Conservation (phyloP, 2,329 filamentous ascomycete genomes). For the Epichloe aotearoae region DNA sequence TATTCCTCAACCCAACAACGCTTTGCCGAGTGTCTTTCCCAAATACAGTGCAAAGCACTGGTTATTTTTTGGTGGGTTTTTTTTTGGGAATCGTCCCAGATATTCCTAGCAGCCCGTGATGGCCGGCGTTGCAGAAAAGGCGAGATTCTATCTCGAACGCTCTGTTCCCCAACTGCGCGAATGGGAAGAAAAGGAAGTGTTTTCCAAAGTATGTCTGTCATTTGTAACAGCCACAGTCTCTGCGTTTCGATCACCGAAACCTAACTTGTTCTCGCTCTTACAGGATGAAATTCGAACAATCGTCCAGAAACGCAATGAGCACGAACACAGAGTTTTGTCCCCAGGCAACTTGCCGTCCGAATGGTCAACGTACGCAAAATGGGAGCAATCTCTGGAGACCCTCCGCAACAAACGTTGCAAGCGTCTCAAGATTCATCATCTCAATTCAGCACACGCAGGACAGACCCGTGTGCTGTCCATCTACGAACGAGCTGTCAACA, state of each 20-base stretch:
- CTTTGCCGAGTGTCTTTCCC: background rate
- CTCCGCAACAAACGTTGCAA: conserved; percentile 73
- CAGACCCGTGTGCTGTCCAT: conserved; percentile 80
- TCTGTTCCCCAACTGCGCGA: conserved; percentile 85
- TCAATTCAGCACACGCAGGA: conserved; percentile 53
- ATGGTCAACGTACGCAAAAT: conserved; percentile 70
- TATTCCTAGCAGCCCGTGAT: conserved; percentile 32
- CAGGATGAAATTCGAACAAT: conserved; percentile 85
- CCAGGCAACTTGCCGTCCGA: conserved; percentile 64
- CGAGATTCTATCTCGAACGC: conserved; percentile 87
- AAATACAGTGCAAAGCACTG: background rate
- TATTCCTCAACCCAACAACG: background rate
- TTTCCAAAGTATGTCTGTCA: conserved; percentile 49
- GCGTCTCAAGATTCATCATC: conserved; percentile 60
- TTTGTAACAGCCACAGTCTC: background rate
- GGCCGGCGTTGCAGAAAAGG: conserved; percentile 82
- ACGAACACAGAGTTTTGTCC: conserved; percentile 81
- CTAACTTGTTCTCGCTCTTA: background rate
- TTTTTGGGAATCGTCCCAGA: background rate
- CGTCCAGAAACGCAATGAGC: conserved; percentile 79
- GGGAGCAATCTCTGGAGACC: conserved; percentile 56
- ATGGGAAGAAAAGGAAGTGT: conserved; percentile 84
- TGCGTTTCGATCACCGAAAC: background rate
- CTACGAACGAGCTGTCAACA: conserved; percentile 72
- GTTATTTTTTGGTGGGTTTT: too few relatives aligned